Evolutionary conservation across 306 rosid genomes (phyloP), one percentile per base, ranked within the genome.

Genomic region (Trifolium repens): DNA sequence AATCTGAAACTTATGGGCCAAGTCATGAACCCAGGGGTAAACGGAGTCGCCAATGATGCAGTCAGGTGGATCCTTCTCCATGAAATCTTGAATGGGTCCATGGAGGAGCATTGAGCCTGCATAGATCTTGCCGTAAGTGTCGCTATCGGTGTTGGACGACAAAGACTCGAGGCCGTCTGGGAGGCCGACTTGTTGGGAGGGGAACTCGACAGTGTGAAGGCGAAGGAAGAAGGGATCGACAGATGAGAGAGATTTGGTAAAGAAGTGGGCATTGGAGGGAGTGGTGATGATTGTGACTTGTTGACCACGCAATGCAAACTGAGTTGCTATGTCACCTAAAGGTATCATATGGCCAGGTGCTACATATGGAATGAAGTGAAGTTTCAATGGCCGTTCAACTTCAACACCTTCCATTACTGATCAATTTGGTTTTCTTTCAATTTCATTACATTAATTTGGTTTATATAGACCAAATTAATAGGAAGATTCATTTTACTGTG

Each of bases 221-320:
- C 1, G 37, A 63, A 74, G 74, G 39, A 26, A 22, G 63, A 26
- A 9, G 67, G 64, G 34, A 67, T 44, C 15, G 15, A 67, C 13
- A 2, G 2, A 17, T 9, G 27, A 54, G 60, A 54, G 60, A 22
- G 60, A 61, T 3, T 74, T 71, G 0, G 7, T 66, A 35, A 86
- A 40, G 47, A 16, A 27, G 1, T 22, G 59, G 15, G 72, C 73
- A 42, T 83, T 80, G 67, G 57, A 44, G 2, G 81, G 79, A 43
- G 87, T 80, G 63, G 87, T 69, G 74, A 86, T 78, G 81, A 86
- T 53, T 32, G 89, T 86, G 15, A 74, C 87, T 3, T 78, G 75
- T 17, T 65, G 78, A 4, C 87, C 85, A 3, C 78, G 81, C 12
- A 78, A 24, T 24, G 80, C 54, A 9, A 86, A 83, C 53, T 78